These are phyloP conservation scores for Aspergillus tubingensis DNA, from an alignment of 2,329 filamentous ascomycete genomes.

Conservation along the genomic window DNA sequence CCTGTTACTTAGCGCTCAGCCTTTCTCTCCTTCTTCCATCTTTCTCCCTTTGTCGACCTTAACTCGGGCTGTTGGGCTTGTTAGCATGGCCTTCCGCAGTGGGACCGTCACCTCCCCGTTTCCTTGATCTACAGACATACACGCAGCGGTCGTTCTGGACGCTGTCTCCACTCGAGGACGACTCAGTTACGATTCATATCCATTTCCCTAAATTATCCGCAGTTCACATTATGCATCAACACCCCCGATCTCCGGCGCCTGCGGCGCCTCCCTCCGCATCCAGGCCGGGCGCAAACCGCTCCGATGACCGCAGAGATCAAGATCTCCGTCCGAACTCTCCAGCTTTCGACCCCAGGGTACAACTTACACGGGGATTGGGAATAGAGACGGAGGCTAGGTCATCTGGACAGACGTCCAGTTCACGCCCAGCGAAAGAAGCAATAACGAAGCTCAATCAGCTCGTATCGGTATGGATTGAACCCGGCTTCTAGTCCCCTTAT, in stretches of 20 bases:
- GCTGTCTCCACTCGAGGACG: constrained; percentile 7
- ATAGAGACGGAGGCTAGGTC: constrained; percentile 52
- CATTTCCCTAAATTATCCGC: neutral
- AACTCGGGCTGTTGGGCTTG: constrained; percentile 20
- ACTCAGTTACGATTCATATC: neutral
- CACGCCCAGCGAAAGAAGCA: constrained; percentile 64
- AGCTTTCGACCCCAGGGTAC: constrained; percentile 53
- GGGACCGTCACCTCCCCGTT: constrained; percentile 32
- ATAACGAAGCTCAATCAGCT: constrained; percentile 87
- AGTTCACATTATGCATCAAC: constrained; percentile 76
- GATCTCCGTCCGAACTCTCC: constrained; percentile 57
- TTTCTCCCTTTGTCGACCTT: constrained; percentile 14
- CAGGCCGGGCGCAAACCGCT: constrained; percentile 70
- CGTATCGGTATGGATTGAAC: constrained; percentile 67
- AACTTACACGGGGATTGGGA: constrained; percentile 53
- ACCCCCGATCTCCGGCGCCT: constrained; percentile 72
- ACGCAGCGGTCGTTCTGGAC: constrained; percentile 12
- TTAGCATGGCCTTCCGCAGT: constrained; percentile 45
- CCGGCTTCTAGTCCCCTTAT: neutral
- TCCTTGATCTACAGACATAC: constrained; percentile 34
- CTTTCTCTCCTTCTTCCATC: constrained; percentile 8
- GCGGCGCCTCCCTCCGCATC: constrained; percentile 72
- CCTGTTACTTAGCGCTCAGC: constrained; percentile 19
- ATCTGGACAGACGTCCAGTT: constrained; percentile 42
- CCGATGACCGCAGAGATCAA: constrained; percentile 73